Base-by-base conservation (phyloP, 495 filamentous ascomycete species). In the Beverwykella pulmonaria region DNA sequence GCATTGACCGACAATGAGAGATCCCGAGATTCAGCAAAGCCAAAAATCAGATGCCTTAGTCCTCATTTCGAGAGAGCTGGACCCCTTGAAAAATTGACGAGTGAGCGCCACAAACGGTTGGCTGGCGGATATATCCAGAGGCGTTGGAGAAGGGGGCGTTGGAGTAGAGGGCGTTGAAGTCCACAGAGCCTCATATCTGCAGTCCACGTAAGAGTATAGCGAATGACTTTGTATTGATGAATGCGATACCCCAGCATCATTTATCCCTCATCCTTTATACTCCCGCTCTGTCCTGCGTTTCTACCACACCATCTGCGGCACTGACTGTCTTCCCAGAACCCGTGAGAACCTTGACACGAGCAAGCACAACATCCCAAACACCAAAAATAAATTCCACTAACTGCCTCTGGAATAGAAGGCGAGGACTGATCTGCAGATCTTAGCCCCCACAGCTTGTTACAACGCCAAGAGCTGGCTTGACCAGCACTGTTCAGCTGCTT, bases 191-290 rank as follows among this genome's bases (percentile, higher is more conserved):
- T 10, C 3, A n/a, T 44, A 44, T 2, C 6, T 44, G 6, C 39
- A 44, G 17, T n/a, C 15, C 17, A 44, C 17, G 39, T 14, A 44
- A n/a, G 39, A 44, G 39, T 44, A 44, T 3, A 44, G 17, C 15
- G 9, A n/a, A 34, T n/a, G 9, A 12, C 17, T 44, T 44, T 44
- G 39, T 10, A 44, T 44, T 7, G 17, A 32, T 7, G 22, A 50
- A 41, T 53, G 9, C 29, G 23, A 61, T 52, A 32, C 44, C 47
- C 58, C 47, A 34, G 20, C 27, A 52, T 36, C 47, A 19, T 20
- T 36, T n/a, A 55, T 17, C 25, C 17, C 25, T 30, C 15, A 8
- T 27, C 25, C 30, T 29, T 32, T 47, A 15, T 29, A 2, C 19
- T 30, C 17, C n/a, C 26, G n/a, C 26, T 8, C 9, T 14, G 3